These are phyloP conservation scores for Laburnicola sp. DNA, from an alignment of 2,329 filamentous ascomycete species.

Conservation along the genomic window DNA sequence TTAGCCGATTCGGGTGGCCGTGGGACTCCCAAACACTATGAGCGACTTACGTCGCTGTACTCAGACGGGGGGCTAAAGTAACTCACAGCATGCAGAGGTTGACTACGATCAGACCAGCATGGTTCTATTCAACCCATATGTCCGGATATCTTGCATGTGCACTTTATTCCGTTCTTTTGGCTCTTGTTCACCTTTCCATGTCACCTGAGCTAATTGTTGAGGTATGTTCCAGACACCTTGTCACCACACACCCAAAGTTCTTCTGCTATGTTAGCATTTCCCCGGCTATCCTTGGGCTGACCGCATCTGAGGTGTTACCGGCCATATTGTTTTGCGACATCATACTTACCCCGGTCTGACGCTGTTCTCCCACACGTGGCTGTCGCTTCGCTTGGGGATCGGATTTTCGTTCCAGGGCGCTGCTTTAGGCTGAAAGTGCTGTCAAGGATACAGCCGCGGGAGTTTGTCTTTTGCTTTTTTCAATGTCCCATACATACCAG, in stretches of 20 bases:
- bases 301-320: not conserved
- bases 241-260: not conserved
- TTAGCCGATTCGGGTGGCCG: constrained; percentile 9
- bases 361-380: constrained; percentile 9
- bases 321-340: not conserved
- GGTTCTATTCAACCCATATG: constrained; percentile 5
- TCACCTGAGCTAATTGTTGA: not conserved
- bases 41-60: constrained; percentile 1
- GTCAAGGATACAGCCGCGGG: constrained; percentile 1
- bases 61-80: constrained; percentile 1
- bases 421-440: constrained; percentile 3
- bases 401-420: not conserved
- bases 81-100: not conserved
- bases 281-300: not conserved
- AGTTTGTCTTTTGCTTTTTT: not conserved
- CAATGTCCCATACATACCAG: not conserved
- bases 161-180: not conserved
- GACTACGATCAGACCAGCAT: not conserved
- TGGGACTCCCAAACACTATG: not conserved
- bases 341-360: not conserved
- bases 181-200: not conserved
- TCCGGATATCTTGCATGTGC: not conserved
- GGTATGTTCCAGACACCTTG: not conserved
- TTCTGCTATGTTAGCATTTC: not conserved
- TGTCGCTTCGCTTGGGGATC: not conserved